Percentiles rank a stretch among this genome's conserved stretches.
phyloP scores from a whole-genome alignment of 2,329 filamentous ascomycete genomes.

The Neopestalotiopsis rosae region DNA sequence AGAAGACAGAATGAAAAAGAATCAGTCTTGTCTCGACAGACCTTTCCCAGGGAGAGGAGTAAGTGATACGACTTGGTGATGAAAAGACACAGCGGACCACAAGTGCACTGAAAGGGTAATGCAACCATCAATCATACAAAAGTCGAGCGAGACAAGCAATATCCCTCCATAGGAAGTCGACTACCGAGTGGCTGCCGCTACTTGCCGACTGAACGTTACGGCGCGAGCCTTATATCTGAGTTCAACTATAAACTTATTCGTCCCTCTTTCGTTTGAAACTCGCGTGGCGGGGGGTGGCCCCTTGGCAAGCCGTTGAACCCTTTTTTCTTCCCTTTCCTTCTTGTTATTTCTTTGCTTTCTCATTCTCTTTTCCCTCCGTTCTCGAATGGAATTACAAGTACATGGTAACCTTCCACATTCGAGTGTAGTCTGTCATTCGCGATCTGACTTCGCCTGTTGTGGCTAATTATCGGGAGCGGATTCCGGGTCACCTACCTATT shows the following conservation, averaged over 20 bases:
- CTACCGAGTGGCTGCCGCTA: not conserved
- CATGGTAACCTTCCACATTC: not conserved
- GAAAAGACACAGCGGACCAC: not conserved
- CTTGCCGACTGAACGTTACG: not conserved
- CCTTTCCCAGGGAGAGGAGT: too few species aligned
- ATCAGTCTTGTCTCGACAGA: not conserved
- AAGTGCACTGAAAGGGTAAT: not conserved
- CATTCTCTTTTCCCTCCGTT: not conserved
- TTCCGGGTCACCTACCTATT: not conserved
- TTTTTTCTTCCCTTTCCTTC: not conserved
- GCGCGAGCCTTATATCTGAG: constrained; percentile 10
- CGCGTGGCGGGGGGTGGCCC: not conserved
- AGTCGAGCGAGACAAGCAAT: not conserved
- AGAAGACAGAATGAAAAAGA: not conserved
- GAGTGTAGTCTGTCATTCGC: not conserved
- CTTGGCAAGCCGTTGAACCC: too few species aligned
- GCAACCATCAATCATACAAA: not conserved
- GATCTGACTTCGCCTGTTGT: not conserved
- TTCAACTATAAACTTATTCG: constrained; percentile 15
- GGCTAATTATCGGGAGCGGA: not conserved
- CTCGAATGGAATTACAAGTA: not conserved
- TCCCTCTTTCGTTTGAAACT: constrained; percentile 8
- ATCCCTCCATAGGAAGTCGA: not conserved
- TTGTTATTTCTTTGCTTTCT: not conserved
- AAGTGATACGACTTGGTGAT: not conserved